Evolutionary conservation across 768 basidiomycete species (phyloP), one percentile per base, ranked within the genome.

Genomic region (Agrocybe praecox): DNA sequence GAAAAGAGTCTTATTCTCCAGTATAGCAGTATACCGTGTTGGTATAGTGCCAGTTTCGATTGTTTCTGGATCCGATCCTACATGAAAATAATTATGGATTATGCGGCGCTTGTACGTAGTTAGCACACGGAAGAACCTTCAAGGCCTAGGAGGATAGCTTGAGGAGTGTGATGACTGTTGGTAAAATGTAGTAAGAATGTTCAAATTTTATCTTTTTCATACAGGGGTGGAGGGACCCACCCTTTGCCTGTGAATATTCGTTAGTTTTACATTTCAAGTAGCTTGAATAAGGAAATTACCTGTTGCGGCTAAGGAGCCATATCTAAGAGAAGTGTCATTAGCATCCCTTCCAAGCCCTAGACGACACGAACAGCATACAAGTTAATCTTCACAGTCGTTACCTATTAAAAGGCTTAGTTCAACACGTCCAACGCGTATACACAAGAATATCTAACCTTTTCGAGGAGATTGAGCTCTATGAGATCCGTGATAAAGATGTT

Each of bases 301-400:
- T 65, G 96, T 98, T 7, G 96, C 96, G 2, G 96, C 95, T 29
- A 98, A 79, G 8, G 91, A 94, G 24, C 96, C 96, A 70, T 96
- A 96, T 49, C 91, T 93, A 56, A 46, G 46, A 53, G 32, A 47
- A 42, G 23, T 15, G 14, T 52, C 36, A 53, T 29, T 24, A 46
- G 26, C 9, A 52, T 36, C 40, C 24, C 51, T 3, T 17, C 21
- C 26, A 51, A 15, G 47, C 19, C 23, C 36, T 36, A 57, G 47
- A 50, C 29, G 56, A 46, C 4, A 40, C 14, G 36, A 47, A 52
- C 24, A 10, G 68, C 86, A 69, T 69, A 93, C 85, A 98, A 78
- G 2, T 88, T 87, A 55, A 96, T 89, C 71, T 97, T 98, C 51
- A 98, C 72, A 8, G 82, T 88, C 57, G 77, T 79, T 63, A 94